Conservation (phyloP, 805 yeast species). For the Diddensiella caesifluorescens region DNA sequence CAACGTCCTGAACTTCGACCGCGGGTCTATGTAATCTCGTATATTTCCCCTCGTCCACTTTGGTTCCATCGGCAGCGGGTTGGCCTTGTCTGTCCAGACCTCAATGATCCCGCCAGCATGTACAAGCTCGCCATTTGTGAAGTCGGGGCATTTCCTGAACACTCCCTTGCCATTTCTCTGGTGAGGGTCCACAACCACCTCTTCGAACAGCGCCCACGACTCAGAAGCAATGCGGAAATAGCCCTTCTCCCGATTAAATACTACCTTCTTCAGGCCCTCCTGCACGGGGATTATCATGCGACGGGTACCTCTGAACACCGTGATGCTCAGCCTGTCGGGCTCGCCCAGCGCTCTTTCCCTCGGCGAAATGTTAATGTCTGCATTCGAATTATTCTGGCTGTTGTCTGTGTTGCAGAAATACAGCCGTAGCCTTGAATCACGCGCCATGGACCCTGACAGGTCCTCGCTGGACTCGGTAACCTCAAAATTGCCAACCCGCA, state of each 20-base stretch:
- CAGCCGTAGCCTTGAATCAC: slow-evolving; percentile 12
- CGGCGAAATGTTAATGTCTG: background rate
- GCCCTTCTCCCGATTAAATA: slow-evolving; percentile 14
- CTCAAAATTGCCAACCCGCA: slow-evolving; percentile 14
- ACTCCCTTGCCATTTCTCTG: background rate
- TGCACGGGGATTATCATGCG: slow-evolving; percentile 18
- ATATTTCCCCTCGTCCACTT: slow-evolving; percentile 18
- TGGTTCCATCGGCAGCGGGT: slow-evolving; percentile 17
- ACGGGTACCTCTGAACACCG: slow-evolving; percentile 12
- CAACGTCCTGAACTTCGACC: slow-evolving; percentile 14
- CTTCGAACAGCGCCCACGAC: slow-evolving; percentile 16
- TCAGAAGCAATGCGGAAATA: slow-evolving; percentile 11
- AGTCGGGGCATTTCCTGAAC: slow-evolving; percentile 13
- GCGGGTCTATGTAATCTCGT: slow-evolving; percentile 11
- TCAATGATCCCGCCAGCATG: slow-evolving; percentile 8
- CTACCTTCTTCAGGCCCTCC: slow-evolving; percentile 14
- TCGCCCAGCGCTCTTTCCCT: slow-evolving; percentile 11
- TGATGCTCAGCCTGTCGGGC: slow-evolving; percentile 16
- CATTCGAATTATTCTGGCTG: background rate
- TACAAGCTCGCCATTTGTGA: slow-evolving; percentile 11
- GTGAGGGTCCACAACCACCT: background rate
- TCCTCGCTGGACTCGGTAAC: slow-evolving; percentile 4
- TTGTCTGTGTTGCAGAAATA: slow-evolving; percentile 11
- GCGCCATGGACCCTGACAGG: background rate
- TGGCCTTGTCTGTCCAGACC: slow-evolving; percentile 14